Base-by-base conservation (phyloP, 2,329 filamentous ascomycete genomes). In the Epichloe glyceriae region DNA sequence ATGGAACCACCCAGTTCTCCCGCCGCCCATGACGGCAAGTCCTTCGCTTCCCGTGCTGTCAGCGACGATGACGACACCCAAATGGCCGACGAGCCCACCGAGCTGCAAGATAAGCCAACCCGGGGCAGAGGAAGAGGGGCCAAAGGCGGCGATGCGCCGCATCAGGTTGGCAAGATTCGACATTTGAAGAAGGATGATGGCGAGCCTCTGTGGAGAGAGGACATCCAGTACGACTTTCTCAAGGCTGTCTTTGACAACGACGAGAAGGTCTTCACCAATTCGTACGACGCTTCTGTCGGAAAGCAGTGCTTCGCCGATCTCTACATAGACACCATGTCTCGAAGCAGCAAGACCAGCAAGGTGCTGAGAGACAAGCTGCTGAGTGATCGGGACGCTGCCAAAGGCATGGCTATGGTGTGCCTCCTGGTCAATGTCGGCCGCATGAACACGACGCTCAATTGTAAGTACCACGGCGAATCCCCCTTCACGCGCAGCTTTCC, bases 381-480 rank as follows among this genome's bases (percentile, higher is more conserved):
- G 61, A 93, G 85, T 58, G 93, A 98, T 65, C 83, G 88, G 61
- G 84, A 88, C 56, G 90, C 90, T 20, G 93, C 91, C 37, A 89
- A 95, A 66, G 91, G 88, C 62, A 98, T 98, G 93, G 93, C 93
- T 49, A 98, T 98, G 93, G 91, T 98, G 53, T 98, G 93, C 68
- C 73, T 98, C 57, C 72, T 98, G 60, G 93, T 98, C 65, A 98
- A 98, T 63, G 87, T 98, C 56, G 93, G 93, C 52, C 79, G 93
- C 56, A 98, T 98, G 93, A 98, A 98, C 68, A 98, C 93, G 2
- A 98, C 93, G 0, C 74, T 98, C 46, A 98, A 98, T 64, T 97
- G 90, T 95, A 73, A 64, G 82, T 22, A 15, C 3, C 38, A 10
- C 17, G 11, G n/a, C 38, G 7, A 11, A 33, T n/a, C 19, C n/a